Evolutionary conservation across 495 filamentous ascomycete genomes (phyloP).

Genomic region (Penicillium goetzii): DNA sequence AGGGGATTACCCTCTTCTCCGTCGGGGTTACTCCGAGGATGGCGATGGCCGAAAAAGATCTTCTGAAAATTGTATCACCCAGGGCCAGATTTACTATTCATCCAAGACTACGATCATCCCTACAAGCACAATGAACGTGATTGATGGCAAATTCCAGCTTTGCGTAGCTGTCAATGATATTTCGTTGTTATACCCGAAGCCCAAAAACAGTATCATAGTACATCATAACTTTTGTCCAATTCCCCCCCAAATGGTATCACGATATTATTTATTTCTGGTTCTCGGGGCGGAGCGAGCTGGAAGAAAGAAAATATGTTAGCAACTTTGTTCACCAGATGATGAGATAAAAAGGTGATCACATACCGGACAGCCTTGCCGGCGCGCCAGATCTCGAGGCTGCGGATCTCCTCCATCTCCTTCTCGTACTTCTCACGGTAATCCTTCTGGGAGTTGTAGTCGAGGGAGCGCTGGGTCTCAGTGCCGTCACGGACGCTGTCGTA

Average conservation of each 20-base stretch:
- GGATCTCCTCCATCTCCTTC: slow-evolving; percentile 95
- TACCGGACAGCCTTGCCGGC: slow-evolving; percentile 89
- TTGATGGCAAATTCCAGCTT: slow-evolving; percentile 7
- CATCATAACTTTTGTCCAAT: slow-evolving; percentile 49
- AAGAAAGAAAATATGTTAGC: background rate
- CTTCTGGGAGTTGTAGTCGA: slow-evolving; percentile 92
- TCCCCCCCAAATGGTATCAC: slow-evolving; percentile 34
- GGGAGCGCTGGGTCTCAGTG: slow-evolving; percentile 87
- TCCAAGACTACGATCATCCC: background rate
- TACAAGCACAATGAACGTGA: background rate
- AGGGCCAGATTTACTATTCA: no score
- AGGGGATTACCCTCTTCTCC: background rate
- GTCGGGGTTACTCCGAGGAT: slow-evolving; percentile 9
- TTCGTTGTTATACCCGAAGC: slow-evolving; percentile 27
- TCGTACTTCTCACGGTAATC: slow-evolving; percentile 97
- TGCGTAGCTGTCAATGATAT: slow-evolving; percentile 26
- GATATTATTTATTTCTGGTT: slow-evolving; percentile 75
- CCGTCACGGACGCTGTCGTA: slow-evolving; percentile 90
- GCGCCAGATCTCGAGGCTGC: slow-evolving; percentile 96
- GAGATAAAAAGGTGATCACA: slow-evolving; percentile 43
- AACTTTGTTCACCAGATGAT: background rate
- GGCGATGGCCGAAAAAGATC: background rate
- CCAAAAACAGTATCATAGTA: slow-evolving; percentile 46
- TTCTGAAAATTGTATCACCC: background rate
- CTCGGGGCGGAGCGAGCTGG: slow-evolving; percentile 82